phyloP scores from a whole-genome alignment of 352 stramenopile genomes.

The Phytophthora pinifolia region DNA sequence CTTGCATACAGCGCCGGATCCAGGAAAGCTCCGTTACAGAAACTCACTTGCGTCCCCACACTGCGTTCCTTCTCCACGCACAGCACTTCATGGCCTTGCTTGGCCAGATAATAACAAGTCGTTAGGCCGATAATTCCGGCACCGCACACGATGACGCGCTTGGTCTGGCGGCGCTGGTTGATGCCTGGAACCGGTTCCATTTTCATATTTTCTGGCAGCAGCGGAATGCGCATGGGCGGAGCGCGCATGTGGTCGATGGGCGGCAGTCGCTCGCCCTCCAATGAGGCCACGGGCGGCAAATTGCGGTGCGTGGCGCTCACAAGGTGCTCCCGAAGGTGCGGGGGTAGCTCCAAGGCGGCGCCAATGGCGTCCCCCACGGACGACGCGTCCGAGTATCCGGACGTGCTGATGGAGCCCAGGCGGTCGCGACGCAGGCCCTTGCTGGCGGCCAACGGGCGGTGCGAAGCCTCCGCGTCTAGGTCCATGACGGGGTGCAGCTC shows the following conservation, averaged over 20 bases:
- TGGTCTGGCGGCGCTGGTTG: conserved; percentile 53
- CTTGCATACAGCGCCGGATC: conserved; percentile 82
- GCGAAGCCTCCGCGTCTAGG: conserved; percentile 30
- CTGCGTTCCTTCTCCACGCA: conserved; percentile 83
- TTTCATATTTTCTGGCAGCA: conserved; percentile 65
- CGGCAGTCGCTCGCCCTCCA: conserved; percentile 56
- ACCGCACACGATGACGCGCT: conserved; percentile 85
- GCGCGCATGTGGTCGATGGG: conserved; percentile 57
- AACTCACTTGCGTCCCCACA: conserved; percentile 79
- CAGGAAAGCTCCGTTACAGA: conserved; percentile 82
- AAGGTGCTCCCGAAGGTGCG: conserved; percentile 62
- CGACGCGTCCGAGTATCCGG: conserved; percentile 40
- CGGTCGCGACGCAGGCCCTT: conserved; percentile 40
- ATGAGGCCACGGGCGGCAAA: conserved; percentile 24
- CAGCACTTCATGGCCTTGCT: conserved; percentile 84
- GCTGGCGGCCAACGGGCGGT: conserved; percentile 31
- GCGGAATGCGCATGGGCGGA: conserved; percentile 56
- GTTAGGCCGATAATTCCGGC: conserved; percentile 85
- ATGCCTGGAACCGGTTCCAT: conserved; percentile 65
- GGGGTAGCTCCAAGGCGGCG: conserved; percentile 43
- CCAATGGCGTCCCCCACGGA: conserved; percentile 36
- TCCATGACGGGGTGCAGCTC: conserved; percentile 49
- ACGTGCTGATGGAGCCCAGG: conserved; percentile 37
- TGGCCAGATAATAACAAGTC: conserved; percentile 85
- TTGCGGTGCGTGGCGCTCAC: conserved; percentile 42